Conservation (phyloP, 371 early-diverging fungal species). For the Mucor racemosus region DNA sequence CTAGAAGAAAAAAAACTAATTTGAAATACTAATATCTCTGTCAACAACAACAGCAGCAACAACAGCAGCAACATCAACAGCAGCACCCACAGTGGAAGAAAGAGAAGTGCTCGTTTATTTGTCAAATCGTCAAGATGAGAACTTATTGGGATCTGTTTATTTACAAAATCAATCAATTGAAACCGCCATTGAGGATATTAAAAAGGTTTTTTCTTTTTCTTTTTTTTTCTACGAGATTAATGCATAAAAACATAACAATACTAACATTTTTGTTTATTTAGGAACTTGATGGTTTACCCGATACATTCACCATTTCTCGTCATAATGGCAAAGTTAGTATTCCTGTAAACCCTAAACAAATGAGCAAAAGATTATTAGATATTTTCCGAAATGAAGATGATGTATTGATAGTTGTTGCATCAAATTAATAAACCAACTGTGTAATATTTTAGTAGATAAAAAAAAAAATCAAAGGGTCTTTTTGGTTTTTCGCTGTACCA, state of each 20-base stretch:
- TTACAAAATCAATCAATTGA: constrained; percentile 58
- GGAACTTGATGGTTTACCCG: constrained; percentile 69
- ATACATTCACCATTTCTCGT: constrained; percentile 53
- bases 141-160: constrained; percentile 59
- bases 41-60: not conserved
- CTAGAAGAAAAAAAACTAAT: no score
- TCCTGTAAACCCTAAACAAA: constrained; percentile 69
- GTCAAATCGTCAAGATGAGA: constrained; percentile 43
- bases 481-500: not conserved
- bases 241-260: not conserved
- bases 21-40: not conserved
- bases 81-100: constrained; percentile 24
- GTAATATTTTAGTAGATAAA: not conserved
- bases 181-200: constrained; percentile 43
- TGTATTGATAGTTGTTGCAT: constrained; percentile 51
- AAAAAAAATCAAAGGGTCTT: not conserved
- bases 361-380: constrained; percentile 53
- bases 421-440: constrained; percentile 1
- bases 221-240: not conserved
- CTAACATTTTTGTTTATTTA: constrained; percentile 8
- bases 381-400: constrained; percentile 60
- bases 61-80: not conserved
- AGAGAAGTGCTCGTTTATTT: constrained; percentile 59
- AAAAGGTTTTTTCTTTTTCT: constrained; percentile 35
- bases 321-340: constrained; percentile 68